These are phyloP conservation scores for Alopecurus myosuroides DNA, from an alignment of 176 grass and related monocot genomes.

Conservation along the genomic window DNA sequence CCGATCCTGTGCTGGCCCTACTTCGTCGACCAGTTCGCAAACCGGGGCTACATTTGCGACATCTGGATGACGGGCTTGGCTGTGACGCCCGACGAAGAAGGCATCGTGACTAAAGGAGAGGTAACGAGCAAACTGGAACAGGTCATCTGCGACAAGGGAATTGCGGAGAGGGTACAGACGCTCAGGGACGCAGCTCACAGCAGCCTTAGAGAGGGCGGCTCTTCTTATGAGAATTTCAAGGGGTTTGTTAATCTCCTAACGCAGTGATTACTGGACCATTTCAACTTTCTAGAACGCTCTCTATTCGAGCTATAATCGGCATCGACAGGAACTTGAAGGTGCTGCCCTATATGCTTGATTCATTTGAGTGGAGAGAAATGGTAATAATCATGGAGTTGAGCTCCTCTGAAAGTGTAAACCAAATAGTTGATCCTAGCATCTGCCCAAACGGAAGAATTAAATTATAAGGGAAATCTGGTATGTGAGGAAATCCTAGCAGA, in stretches of 20 bases:
- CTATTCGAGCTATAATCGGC: too few species aligned
- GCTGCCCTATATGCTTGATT: too few species aligned
- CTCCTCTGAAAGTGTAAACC: too few species aligned
- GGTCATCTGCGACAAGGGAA: neutral
- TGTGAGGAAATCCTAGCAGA: too few species aligned
- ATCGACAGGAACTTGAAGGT: too few species aligned
- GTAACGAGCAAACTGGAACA: neutral
- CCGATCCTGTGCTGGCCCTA: conserved; percentile 44
- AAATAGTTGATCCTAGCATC: too few species aligned
- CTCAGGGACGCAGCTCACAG: conserved; percentile 3
- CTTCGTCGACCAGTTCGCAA: conserved; percentile 18
- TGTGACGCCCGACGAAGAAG: neutral
- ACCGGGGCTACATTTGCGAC: conserved; percentile 22
- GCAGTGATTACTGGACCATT: neutral
- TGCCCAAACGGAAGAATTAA: too few species aligned
- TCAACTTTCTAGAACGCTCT: neutral
- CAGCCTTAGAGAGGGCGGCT: neutral
- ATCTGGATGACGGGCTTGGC: neutral
- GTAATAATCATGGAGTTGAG: too few species aligned
- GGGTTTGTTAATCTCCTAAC: neutral
- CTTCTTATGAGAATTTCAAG: neutral
- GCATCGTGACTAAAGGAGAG: neutral
- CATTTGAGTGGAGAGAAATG: too few species aligned
- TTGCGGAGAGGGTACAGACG: neutral
- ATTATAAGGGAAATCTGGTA: too few species aligned